Evolutionary conservation across 805 yeast species (phyloP).

Genomic region (Starmerella vaccinii): DNA sequence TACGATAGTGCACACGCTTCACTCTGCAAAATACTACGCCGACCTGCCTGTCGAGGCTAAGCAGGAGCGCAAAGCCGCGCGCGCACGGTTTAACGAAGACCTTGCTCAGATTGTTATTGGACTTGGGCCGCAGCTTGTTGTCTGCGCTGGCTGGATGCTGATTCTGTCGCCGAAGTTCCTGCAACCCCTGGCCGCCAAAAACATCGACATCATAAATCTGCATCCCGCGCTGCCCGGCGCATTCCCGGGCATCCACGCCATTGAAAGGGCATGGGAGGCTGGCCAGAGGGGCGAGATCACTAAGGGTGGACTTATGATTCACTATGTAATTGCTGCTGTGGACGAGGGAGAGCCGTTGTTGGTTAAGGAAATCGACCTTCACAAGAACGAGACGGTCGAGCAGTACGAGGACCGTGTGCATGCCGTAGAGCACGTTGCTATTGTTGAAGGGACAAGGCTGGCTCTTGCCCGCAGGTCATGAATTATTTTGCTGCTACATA

Average conservation of each 20-base stretch:
- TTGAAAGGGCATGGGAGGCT: conserved; percentile 91
- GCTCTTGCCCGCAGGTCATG: conserved; percentile 35
- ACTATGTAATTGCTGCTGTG: conserved; percentile 89
- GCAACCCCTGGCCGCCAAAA: conserved; percentile 47
- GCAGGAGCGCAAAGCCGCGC: conserved; percentile 45
- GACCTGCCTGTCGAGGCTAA: conserved; percentile 63
- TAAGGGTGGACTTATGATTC: conserved; percentile 92
- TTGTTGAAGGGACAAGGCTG: conserved; percentile 76
- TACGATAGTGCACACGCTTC: conserved; percentile 58
- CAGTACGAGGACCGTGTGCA: conserved; percentile 78
- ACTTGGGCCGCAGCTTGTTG: conserved; percentile 67
- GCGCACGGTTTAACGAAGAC: conserved; percentile 67
- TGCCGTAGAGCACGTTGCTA: conserved; percentile 73
- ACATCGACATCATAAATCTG: conserved; percentile 74
- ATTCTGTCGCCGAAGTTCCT: conserved; percentile 73
- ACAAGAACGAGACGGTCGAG: conserved; percentile 65
- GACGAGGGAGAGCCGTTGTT: conserved; percentile 87
- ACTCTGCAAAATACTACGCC: conserved; percentile 49
- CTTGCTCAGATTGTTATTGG: conserved; percentile 57
- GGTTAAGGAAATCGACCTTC: conserved; percentile 64
- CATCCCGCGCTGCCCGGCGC: conserved; percentile 98
- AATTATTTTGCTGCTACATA: not conserved
- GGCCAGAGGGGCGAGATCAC: conserved; percentile 73
- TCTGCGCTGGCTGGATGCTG: conserved; percentile 98
- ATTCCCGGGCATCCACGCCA: conserved; percentile 95